Base-by-base conservation (phyloP, 768 basidiomycete species). In the Hericium alpestre region DNA sequence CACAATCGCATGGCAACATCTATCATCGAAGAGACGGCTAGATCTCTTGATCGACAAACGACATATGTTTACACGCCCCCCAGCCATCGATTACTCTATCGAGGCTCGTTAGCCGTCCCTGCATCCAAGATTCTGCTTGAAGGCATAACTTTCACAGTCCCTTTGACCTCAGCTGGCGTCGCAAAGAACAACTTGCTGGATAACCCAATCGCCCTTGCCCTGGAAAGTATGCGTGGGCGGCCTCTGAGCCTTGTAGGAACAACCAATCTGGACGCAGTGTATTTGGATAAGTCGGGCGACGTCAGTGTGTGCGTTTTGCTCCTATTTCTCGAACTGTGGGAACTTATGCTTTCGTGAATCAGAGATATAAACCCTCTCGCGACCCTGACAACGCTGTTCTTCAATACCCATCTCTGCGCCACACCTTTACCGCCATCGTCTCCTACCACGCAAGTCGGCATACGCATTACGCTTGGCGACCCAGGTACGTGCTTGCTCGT, bases 141-240 rank as follows among this genome's bases (percentile, higher is more conserved):
- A 63, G 88, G 88, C 6, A 66, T 90, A 18, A 84, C 84, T 1
- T 90, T 90, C 64, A 75, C 78, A 3, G 76, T 80, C 1, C 74
- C 74, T 18, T 9, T 51, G 23, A 15, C 23, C 3, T 18, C 15
- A 0, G 65, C 82, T 4, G 75, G 76, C 39, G 50, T 52, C 55
- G 58, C 53, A 8, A 50, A 43, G 18, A 63, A 57, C 48, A 57
- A 63, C 16, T 71, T 90, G 13, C 74, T 90, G 20, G 73, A 84
- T 59, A 87, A 85, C 60, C 82, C 83, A 0, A 72, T 90, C 12
- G 84, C 88, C 3, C 69, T 90, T 20, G 82, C 86, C 0, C 66
- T 90, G 53, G 88, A 90, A 69, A 87, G 82, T 67, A 88, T 90
- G 86, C 86, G 87, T 40, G 84, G 86, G 16, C 70, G 86, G 18